Evolutionary conservation across 2,329 filamentous ascomycete species (phyloP).

Genomic region (Fusarium albidum): DNA sequence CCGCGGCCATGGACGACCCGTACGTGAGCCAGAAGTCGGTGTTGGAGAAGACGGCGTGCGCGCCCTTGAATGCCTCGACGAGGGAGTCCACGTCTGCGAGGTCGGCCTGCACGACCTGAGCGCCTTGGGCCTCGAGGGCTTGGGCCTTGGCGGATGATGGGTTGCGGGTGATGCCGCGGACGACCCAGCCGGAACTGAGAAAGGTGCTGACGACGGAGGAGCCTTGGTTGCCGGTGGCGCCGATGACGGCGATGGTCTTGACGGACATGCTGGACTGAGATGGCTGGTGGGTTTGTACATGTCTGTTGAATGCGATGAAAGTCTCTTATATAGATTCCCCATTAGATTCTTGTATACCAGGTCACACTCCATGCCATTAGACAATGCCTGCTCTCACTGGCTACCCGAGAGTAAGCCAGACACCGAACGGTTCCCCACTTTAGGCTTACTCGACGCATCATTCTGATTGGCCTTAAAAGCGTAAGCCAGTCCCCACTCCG

Average conservation of each 20-base stretch:
- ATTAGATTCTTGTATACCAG: too few species aligned
- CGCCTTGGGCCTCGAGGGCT: slow-evolving; percentile 49
- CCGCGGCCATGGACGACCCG: slow-evolving; percentile 46
- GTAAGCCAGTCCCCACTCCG: slow-evolving; percentile 30
- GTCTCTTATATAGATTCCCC: too few species aligned
- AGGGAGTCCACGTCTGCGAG: slow-evolving; percentile 51
- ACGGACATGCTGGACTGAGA: slow-evolving; percentile 11
- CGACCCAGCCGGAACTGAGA: slow-evolving; percentile 48
- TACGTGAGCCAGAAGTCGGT: slow-evolving; percentile 62
- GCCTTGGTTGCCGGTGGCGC: slow-evolving; percentile 58
- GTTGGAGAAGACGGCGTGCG: slow-evolving; percentile 58
- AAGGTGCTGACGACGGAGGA: slow-evolving; percentile 56
- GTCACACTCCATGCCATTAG: too few species aligned
- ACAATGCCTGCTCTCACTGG: too few species aligned
- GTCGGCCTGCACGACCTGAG: slow-evolving; percentile 54
- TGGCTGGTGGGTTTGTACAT: background rate
- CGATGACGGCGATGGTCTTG: slow-evolving; percentile 52
- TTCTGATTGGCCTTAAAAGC: slow-evolving; percentile 26
- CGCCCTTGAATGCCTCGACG: slow-evolving; percentile 50
- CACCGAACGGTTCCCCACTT: background rate
- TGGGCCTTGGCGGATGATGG: slow-evolving; percentile 49
- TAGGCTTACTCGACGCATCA: rapidly evolving
- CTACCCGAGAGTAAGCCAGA: slow-evolving; percentile 6
- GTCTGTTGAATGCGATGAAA: background rate
- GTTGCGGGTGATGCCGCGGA: slow-evolving; percentile 57